Percentiles rank a stretch among this genome's conserved stretches.
Conservation (phyloP, 805 yeast species). For the Pichia phayaonensis region DNA sequence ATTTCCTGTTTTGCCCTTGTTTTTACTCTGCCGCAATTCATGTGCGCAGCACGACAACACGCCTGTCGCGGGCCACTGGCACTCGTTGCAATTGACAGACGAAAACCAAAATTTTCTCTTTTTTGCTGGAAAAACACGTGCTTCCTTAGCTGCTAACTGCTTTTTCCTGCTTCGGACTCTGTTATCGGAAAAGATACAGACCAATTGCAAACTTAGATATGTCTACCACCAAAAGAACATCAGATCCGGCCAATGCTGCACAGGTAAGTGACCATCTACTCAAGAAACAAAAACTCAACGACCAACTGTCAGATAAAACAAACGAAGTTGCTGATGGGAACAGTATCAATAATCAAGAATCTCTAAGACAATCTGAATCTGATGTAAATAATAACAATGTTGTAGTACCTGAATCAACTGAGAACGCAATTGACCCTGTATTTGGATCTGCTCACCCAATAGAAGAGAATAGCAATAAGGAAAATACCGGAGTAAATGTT, state of each 20-base stretch:
- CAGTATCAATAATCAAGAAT: neutral
- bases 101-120: neutral
- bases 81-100: neutral
- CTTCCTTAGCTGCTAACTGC: neutral
- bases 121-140: neutral
- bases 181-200: neutral
- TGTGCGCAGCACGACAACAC: neutral
- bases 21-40: neutral
- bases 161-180: neutral
- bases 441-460: constrained; percentile 1
- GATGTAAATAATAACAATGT: neutral
- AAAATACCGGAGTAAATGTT: neutral
- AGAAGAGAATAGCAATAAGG: neutral
- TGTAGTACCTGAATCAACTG: neutral
- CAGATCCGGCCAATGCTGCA: neutral
- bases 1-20: too few species aligned
- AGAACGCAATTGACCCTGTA: constrained; percentile 4
- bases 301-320: neutral
- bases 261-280: neutral
- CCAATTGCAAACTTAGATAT: neutral
- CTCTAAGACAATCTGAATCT: neutral
- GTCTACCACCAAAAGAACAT: neutral
- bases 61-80: neutral
- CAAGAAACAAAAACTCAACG: neutral
- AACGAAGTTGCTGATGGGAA: neutral